Evolutionary conservation across 2,329 filamentous ascomycete genomes (phyloP).

Genomic region (Aureobasidium sp.): DNA sequence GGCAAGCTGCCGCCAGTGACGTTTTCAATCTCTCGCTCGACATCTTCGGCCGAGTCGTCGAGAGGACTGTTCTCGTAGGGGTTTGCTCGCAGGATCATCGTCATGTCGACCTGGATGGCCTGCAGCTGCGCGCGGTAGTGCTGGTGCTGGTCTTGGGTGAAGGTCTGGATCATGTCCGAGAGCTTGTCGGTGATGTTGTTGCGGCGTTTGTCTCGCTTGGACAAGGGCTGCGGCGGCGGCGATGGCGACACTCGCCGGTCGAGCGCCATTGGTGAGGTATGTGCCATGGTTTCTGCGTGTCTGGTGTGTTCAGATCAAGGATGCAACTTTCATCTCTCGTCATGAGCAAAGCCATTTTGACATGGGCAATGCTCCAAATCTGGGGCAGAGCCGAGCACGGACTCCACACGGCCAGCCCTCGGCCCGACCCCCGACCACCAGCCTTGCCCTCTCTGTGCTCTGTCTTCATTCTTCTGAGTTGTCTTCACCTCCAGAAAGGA

Average conservation of each 20-base stretch:
- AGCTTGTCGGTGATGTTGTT: constrained; percentile 76
- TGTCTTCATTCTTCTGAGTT: neutral
- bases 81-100: constrained; percentile 75
- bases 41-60: constrained; percentile 57
- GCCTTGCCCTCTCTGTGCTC: neutral
- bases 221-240: constrained; percentile 45
- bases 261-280: constrained; percentile 13
- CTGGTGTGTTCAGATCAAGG: neutral
- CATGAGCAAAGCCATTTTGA: constrained; percentile 13
- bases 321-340: neutral
- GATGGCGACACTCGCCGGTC: constrained; percentile 25
- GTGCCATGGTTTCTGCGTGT: constrained; percentile 4
- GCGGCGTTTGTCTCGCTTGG: constrained; percentile 86
- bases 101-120: constrained; percentile 86
- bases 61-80: constrained; percentile 66
- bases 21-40: constrained; percentile 51
- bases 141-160: constrained; percentile 71
- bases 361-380: neutral
- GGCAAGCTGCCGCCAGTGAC: constrained; percentile 37
- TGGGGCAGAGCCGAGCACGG: neutral
- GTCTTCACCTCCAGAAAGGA: neutral
- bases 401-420: neutral
- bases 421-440: neutral
- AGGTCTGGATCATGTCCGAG: constrained; percentile 65
- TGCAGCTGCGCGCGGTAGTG: constrained; percentile 86